Evolutionary conservation across 2,329 filamentous ascomycete genomes (phyloP).

Genomic region (Paraphaeosphaeria sporulosa): DNA sequence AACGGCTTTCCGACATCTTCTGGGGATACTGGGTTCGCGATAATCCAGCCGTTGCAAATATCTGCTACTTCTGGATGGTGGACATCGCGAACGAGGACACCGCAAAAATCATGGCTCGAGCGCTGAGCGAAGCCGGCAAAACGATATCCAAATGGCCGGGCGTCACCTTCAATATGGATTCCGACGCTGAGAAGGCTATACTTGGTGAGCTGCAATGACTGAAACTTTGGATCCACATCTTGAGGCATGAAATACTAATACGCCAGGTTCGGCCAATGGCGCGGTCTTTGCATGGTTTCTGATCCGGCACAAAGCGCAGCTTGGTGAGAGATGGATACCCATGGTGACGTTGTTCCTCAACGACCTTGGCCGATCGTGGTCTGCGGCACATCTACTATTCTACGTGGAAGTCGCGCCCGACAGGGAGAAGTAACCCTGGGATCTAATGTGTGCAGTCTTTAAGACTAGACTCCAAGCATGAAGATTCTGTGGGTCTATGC

Average conservation of each 20-base stretch:
- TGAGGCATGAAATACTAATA: not conserved
- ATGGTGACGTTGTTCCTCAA: conserved; percentile 23
- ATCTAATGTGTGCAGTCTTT: not conserved
- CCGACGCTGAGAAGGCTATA: conserved; percentile 27
- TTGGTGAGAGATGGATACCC: conserved; percentile 27
- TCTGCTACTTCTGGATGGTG: conserved; percentile 29
- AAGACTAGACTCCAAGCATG: not conserved
- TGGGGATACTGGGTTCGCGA: conserved; percentile 29
- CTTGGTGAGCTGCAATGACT: conserved; percentile 21
- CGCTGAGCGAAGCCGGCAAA: conserved; percentile 13
- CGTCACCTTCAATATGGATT: conserved; percentile 16
- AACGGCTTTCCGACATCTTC: conserved; percentile 26
- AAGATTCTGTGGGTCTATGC: not conserved
- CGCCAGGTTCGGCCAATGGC: conserved; percentile 26
- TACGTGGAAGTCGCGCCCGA: not conserved
- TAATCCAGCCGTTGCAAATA: conserved; percentile 21
- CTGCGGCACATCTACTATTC: not conserved
- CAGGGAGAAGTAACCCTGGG: not conserved
- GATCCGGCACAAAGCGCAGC: conserved; percentile 27
- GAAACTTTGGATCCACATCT: not conserved
- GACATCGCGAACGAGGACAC: conserved; percentile 28
- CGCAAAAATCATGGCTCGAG: conserved; percentile 24
- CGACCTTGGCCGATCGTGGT: not conserved
- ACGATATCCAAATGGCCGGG: conserved; percentile 29
- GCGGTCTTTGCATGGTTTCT: conserved; percentile 33